A percentile compares a stretch with the other conserved stretches of the same genome.
Evolutionary conservation across 2,329 filamentous ascomycete genomes (phyloP).

Genomic region (Mycosphaerella sp.): DNA sequence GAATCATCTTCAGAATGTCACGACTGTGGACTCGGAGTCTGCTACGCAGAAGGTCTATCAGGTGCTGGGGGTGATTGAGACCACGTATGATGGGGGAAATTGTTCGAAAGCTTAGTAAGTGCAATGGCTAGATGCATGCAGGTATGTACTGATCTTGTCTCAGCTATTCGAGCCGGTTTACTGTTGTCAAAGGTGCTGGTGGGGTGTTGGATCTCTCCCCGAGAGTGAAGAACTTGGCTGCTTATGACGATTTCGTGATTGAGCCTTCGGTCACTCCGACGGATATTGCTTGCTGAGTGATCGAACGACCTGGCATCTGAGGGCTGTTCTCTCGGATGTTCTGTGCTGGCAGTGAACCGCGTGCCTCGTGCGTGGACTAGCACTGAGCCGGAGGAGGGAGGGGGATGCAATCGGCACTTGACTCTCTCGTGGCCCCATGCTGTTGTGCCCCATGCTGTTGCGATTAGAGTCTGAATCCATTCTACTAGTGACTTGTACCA

Average conservation of each 20-base stretch:
- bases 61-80: constrained; percentile 12
- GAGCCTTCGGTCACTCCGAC: constrained; percentile 8
- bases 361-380: too few species aligned
- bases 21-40: constrained; percentile 9
- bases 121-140: background rate
- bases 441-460: too few species aligned
- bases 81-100: constrained; percentile 15
- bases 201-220: constrained; percentile 6
- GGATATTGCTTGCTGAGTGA: constrained; percentile 13
- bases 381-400: too few species aligned
- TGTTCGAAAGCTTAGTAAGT: constrained; percentile 16
- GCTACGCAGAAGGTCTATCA: constrained; percentile 9
- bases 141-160: background rate
- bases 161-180: constrained; percentile 13
- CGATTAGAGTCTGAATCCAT: too few species aligned
- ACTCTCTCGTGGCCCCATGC: too few species aligned
- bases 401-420: too few species aligned
- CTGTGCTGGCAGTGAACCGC: too few species aligned
- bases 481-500: too few species aligned
- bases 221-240: constrained; percentile 2
- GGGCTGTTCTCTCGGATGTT: too few species aligned
- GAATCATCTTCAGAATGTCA: constrained; percentile 14
- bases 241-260: constrained; percentile 15
- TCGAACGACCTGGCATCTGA: too few species aligned
- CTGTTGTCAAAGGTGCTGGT: constrained; percentile 7